A percentile compares a stretch with the other conserved stretches of the same genome.
phyloP scores from a whole-genome alignment of 106 monocot genomes.

The Alisma plantagoaquatica region DNA sequence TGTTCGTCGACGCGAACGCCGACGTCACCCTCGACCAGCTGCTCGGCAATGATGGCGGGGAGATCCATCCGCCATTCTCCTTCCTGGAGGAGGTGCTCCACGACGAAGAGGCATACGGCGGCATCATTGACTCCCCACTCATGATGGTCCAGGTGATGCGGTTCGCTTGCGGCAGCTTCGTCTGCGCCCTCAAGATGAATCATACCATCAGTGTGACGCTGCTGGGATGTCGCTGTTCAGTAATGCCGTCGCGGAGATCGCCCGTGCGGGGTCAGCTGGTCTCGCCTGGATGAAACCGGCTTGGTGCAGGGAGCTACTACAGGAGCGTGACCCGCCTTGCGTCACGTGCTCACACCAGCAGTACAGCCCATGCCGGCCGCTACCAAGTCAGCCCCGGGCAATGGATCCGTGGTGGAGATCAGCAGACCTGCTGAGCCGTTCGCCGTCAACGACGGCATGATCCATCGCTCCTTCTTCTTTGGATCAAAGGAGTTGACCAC shows the following conservation, averaged over 20 bases:
- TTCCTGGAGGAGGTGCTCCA: slow-evolving; percentile 21
- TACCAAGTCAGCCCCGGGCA: too few relatives aligned
- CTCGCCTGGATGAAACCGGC: slow-evolving; percentile 15
- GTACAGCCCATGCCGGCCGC: slow-evolving; percentile 9
- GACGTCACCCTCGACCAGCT: too few relatives aligned
- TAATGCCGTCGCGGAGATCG: slow-evolving; percentile 27
- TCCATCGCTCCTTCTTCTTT: slow-evolving; percentile 37
- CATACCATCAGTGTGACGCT: slow-evolving; percentile 15
- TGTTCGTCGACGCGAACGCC: slow-evolving; percentile 45
- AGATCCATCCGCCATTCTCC: slow-evolving; percentile 27
- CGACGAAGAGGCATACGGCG: slow-evolving; percentile 14
- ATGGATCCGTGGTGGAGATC: too few relatives aligned
- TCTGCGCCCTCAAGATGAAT: slow-evolving; percentile 2
- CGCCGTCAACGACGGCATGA: slow-evolving; percentile 12
- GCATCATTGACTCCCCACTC: slow-evolving; percentile 16
- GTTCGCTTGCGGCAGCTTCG: slow-evolving; percentile 12
- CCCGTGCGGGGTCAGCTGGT: slow-evolving; percentile 11
- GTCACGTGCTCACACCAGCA: slow-evolving; percentile 18
- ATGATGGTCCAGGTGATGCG: slow-evolving; percentile 31
- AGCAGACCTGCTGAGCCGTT: too few relatives aligned
- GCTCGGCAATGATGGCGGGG: too few relatives aligned
- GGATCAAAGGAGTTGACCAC: slow-evolving; percentile 19
- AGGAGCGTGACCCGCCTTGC: slow-evolving; percentile 6
- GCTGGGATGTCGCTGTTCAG: slow-evolving; percentile 17
- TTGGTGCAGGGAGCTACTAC: slow-evolving; percentile 20